Percentiles rank a stretch among this genome's conserved stretches.
Conservation (phyloP, 306 rosid species). For the Sphenostylis stenocarpa region DNA sequence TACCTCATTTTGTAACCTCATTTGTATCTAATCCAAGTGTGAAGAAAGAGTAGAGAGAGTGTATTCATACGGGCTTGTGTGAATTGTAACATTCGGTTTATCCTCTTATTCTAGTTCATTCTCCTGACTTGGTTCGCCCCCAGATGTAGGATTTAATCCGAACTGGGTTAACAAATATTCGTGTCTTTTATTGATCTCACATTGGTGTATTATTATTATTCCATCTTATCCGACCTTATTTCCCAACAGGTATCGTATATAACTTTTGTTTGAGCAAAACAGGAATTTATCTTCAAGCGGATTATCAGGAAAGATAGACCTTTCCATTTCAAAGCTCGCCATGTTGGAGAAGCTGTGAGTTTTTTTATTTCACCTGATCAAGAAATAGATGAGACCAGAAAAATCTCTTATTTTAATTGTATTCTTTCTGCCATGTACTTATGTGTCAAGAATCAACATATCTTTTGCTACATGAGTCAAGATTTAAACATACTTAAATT, state of each 20-base stretch:
- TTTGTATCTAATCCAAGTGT: too few species aligned
- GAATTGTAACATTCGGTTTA: too few species aligned
- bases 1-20: too few species aligned
- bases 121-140: too few species aligned
- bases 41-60: too few species aligned
- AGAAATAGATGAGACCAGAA: not conserved
- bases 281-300: constrained; percentile 55
- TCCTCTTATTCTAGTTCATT: too few species aligned
- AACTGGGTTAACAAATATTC: too few species aligned
- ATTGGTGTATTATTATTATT: too few species aligned
- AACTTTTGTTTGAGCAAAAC: not conserved
- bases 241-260: not conserved
- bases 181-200: too few species aligned
- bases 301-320: constrained; percentile 38
- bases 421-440: not conserved
- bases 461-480: not conserved
- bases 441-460: not conserved
- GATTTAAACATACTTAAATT: not conserved
- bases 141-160: too few species aligned
- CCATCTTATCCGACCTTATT: too few species aligned
- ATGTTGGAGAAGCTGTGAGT: constrained; percentile 52
- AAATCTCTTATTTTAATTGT: not conserved
- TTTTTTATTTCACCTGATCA: not conserved
- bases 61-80: too few species aligned
- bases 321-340: constrained; percentile 33